Base-by-base conservation (phyloP, 192 early-diverging fungal genomes). In the Coemansia sp. region DNA sequence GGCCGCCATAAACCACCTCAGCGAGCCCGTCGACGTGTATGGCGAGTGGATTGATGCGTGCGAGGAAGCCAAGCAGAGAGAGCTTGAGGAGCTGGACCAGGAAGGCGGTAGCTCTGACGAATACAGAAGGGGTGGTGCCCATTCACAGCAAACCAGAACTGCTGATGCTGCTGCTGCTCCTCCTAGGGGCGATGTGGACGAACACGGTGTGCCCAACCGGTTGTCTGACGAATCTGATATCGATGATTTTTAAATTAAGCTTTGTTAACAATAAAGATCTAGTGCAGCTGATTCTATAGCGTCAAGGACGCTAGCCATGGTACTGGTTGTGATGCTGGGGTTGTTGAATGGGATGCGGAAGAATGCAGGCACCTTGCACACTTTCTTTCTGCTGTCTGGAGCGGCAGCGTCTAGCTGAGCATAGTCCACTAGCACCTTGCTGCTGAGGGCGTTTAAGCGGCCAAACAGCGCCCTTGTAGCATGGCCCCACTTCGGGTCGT, bases 21-120 rank as follows among this genome's bases (percentile, higher is more conserved):
- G 85, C 59, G 89, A 90, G 43, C 85, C 92, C 7, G 87, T 95
- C 14, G 95, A 97, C 74, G 91, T 97, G 10, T 97, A 97, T 61
- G 84, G 84, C 32, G 91, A 89, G 36, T 97, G 94, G 94, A 84
- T 97, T 32, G 95, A 97, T 78, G 86, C 90, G 1, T 89, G 87
- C 63, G 91, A 93, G 57, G 82, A 86, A 42, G 85, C 83, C 42
- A 82, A 86, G 66, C 61, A 59, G 23, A 58, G 49, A 41, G 73
- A 72, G 9, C 42, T 43, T 2, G 42, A 19, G 42, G 59, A 17
- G 11, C 33, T 19, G 55, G 17, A 25, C 52, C 52, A 54, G 23
- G 25, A 33, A 29, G 29, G 29, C 34, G 55, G 10, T 3, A 25
- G 34, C 17, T 35, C 50, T 32, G 50, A 53, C 10, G 22, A 53